Evolutionary conservation across 164 flowering plant genomes (phyloP), one percentile per base, ranked within the genome.

Genomic region (Tetrastigma voinierianum): DNA sequence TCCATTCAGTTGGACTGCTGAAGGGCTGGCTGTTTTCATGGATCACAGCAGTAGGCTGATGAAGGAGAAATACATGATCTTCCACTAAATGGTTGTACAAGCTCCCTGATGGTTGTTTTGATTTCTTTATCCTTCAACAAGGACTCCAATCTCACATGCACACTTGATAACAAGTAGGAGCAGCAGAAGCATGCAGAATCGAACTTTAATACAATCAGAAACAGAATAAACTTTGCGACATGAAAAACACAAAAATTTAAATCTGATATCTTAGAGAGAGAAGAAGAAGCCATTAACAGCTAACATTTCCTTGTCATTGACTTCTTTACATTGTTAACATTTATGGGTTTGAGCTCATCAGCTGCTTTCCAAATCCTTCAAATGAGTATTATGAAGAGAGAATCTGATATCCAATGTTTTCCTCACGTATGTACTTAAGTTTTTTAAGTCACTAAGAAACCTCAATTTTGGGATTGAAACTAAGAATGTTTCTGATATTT

Each of bases 141-240:
- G 43, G 95, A 60, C 78, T 91, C 98, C 78, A 94, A 8, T 4
- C 90, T 83, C 63, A 94, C 95, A 72, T 94, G 98, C 13, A 79
- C 77, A 72, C 98, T 97, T 93, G 83, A 25, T 10, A 21, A 62
- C 23, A n/a, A 59, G 40, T 32, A 32, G 40, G 40, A 32, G 40
- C 40, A 32, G 40, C n/a, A n/a, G n/a, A n/a, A n/a, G n/a, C 40
- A 32, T 32, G 40, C 40, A 32, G 40, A 32, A 4, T 3, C 6
- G 40, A 32, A 72, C 98, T 97, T 93, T 82, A 25, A 13, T 40
- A 62, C 23, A n/a, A 59, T 60, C n/a, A 51, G 45, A 32, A 47
- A 19, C 11, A 57, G 19, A 46, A n/a, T 53, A 25, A 58, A 32
- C 6, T 32, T 32, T 32, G 40, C 40, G 0, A 4, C 40, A 32